phyloP scores from a whole-genome alignment of 1,284 basidiomycete species.

The Agroathelia rolfsii region DNA sequence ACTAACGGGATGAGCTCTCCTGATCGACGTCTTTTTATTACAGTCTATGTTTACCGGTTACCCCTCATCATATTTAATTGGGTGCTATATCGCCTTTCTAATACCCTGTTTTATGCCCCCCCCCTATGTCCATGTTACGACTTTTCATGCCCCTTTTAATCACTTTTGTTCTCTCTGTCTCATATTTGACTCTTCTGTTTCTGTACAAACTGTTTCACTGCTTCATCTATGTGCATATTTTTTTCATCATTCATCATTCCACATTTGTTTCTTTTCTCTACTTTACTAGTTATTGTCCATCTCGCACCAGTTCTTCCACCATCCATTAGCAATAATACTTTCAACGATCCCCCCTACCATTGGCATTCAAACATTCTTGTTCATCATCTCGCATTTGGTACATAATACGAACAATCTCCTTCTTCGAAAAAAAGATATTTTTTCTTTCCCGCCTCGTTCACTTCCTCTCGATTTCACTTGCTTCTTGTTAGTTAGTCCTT shows the following conservation, averaged over 20 bases:
- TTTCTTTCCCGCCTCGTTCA: no score
- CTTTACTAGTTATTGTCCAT: neutral
- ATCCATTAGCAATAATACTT: neutral
- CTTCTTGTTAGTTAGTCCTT: no score
- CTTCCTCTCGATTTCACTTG: no score
- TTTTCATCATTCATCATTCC: neutral
- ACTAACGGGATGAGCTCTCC: slow-evolving; percentile 8
- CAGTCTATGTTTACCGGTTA: slow-evolving; percentile 2
- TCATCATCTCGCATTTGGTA: no score
- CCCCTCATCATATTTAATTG: slow-evolving; percentile 5
- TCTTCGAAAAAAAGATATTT: no score
- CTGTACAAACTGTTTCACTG: neutral
- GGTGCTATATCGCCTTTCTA: slow-evolving; percentile 3
- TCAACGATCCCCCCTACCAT: neutral
- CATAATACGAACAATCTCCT: no score
- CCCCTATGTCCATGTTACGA: neutral
- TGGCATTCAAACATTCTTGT: no score
- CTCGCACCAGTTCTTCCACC: neutral
- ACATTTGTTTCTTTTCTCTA: neutral
- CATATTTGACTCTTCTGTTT: no score
- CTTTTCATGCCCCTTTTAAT: neutral
- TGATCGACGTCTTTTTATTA: slow-evolving; percentile 6
- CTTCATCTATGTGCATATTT: neutral
- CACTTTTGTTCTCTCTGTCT: neutral
- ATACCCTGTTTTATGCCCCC: slow-evolving; percentile 6